Base-by-base conservation (phyloP, 805 yeast genomes). In the Spathaspora gorwiae region DNA sequence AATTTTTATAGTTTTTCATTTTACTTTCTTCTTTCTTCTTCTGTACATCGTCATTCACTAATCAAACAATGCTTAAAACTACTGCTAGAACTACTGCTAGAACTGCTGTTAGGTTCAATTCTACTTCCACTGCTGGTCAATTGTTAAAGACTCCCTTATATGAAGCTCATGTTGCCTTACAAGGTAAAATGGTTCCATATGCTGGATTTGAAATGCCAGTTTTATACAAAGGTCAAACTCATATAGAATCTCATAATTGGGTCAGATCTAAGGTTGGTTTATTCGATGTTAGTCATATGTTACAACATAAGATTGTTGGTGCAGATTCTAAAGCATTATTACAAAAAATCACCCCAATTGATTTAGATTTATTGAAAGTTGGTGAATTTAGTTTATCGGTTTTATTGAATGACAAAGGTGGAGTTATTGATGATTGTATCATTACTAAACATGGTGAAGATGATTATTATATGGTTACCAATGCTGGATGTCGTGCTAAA, bases 161-260 rank as follows among this genome's bases (percentile, higher is more conserved):
- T 62, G 89, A 85, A 47, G 73, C 89, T 24, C 97, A 94, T 62
- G 71, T 84, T 32, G 77, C 78, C 45, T 71, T 81, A 39, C 92
- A 90, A 6, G 99, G 90, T 11, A 90, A 87, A 45, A 84, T 94
- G 84, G 98, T 90, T 4, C 95, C 95, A 38, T 94, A 87, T 66
- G 98, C 98, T 13, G 97, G 97, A n/a, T 94, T 79, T 59, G 79
- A 84, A 39, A 92, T 94, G 97, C 99, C 99, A 1, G 90, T 94
- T 8, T 66, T 89, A 29, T 94, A 90, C 71, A 76, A 80, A 51
- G 82, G 76, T n/a, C 96, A 87, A 66, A 67, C 87, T 1, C 98
- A 92, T 64, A 81, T 89, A 35, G 95, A 90, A 49, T 90, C 97
- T 1, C 99, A 94, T 69, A 78, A 84, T 43, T 94, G 98, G 98